Base-by-base conservation (phyloP, 495 filamentous ascomycete species). In the Xylaria nigripes region DNA sequence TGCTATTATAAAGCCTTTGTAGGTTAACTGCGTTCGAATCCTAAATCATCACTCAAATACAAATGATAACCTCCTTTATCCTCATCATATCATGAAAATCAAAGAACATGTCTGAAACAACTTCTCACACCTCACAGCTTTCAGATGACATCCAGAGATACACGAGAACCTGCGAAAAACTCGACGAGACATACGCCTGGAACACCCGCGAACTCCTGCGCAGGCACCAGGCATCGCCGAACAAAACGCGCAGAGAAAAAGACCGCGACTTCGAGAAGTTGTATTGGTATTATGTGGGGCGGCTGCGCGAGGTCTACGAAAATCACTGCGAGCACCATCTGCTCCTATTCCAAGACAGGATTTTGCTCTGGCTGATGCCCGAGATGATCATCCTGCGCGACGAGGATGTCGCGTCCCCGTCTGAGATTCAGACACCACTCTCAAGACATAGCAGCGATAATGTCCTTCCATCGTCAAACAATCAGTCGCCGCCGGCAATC, bases 1-100 rank as follows among this genome's bases (percentile, higher is more conserved):
- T 66, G 60, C 7, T 61, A 63, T 24, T 66, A 60, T 36, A 56
- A 53, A 42, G 60, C 59, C 23, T 63, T 63, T 50, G 63, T 66
- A 51, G 38, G 63, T 45, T 48, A 10, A 9, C 43, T 15, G n/a
- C 18, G 27, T 54, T 47, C 32, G 10, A 36, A 36, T 36, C 13
- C 32, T 8, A 12, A 13, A 8, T 2, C 32, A 36, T 36, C n/a
- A n/a, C n/a, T 3, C 16, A 18, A 40, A 27, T 42, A 18, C 42
- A 10, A 15, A 19, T 50, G 13, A 36, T 4, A 19, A 18, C 10
- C 12, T 2, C 7, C 16, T 18, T 9, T 25, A 40, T 40, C 13
- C 4, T 6, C 2, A 5, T 4, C n/a, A 9, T 23, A 19, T 27
- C n/a, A 6, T 32, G 8, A 7, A 32, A 6, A 19, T 18, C 2